phyloP scores from a whole-genome alignment of 2,329 filamentous ascomycete species.

The Neofusicoccum umdonicola region DNA sequence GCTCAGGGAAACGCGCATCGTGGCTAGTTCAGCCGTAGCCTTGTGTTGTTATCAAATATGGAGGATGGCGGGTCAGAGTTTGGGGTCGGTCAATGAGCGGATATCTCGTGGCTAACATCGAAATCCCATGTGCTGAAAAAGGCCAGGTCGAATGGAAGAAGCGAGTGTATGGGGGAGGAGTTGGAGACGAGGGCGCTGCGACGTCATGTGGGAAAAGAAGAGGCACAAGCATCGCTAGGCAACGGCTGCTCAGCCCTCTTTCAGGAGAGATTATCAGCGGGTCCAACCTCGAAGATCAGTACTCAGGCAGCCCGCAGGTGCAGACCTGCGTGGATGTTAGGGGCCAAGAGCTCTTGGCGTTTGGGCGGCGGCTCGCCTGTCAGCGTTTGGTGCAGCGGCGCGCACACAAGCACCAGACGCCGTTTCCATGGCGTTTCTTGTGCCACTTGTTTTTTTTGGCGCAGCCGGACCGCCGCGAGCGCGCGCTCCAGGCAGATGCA shows the following conservation, averaged over 20 bases:
- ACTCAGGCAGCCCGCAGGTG: conserved; percentile 5
- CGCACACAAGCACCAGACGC: background rate
- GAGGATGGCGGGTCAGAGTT: too few species aligned
- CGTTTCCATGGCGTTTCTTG: background rate
- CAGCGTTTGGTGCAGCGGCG: background rate
- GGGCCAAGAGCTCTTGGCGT: conserved; percentile 8
- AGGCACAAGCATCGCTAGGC: conserved; percentile 6
- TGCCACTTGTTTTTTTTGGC: background rate
- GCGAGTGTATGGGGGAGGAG: background rate
- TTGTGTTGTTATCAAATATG: background rate
- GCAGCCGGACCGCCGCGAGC: too few species aligned
- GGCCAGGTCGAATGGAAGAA: background rate
- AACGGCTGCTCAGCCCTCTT: background rate
- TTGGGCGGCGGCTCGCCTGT: background rate
- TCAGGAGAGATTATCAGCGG: conserved; percentile 15
- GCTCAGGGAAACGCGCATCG: background rate
- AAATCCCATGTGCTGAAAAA: background rate
- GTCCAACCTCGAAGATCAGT: conserved; percentile 1
- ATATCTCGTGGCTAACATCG: background rate
- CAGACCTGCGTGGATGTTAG: background rate
- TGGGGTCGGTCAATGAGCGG: background rate
- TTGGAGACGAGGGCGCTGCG: background rate
- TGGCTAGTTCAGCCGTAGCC: background rate
- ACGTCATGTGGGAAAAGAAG: conserved; percentile 12
- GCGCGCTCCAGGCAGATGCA: too few species aligned